A percentile compares a stretch with the other conserved stretches of the same genome.
phyloP scores from a whole-genome alignment of 73 alveolate genomes.

The Tetrahymena thermophila region DNA sequence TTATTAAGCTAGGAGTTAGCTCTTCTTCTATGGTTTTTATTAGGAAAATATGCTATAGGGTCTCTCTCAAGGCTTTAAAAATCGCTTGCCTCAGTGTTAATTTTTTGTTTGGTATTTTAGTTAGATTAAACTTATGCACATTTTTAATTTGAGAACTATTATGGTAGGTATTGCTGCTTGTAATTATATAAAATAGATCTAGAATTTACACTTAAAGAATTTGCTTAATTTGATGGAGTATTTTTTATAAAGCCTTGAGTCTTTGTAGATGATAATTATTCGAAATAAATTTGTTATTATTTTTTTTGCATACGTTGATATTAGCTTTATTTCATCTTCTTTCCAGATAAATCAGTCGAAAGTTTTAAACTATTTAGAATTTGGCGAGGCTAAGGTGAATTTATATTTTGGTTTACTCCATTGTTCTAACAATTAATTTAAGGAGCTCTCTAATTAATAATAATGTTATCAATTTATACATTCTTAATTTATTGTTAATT shows the following conservation, averaged over 20 bases:
- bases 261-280: background rate
- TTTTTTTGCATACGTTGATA: background rate
- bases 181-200: background rate
- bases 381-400: background rate
- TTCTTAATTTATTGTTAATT: no score
- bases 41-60: background rate
- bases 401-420: background rate
- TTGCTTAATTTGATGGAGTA: background rate
- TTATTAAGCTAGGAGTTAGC: background rate
- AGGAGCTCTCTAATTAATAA: no score
- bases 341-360: background rate
- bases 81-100: background rate
- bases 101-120: background rate
- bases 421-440: no score
- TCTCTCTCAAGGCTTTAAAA: background rate
- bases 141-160: background rate
- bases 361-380: no score
- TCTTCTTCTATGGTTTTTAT: background rate
- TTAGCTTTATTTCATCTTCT: background rate
- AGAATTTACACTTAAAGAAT: background rate
- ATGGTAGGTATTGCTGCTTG: background rate
- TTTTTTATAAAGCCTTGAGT: background rate
- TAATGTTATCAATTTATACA: background rate
- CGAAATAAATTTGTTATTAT: background rate
- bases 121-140: background rate